phyloP scores from a whole-genome alignment of 768 basidiomycete genomes.

The Trichaptum fuscoviolaceum region DNA sequence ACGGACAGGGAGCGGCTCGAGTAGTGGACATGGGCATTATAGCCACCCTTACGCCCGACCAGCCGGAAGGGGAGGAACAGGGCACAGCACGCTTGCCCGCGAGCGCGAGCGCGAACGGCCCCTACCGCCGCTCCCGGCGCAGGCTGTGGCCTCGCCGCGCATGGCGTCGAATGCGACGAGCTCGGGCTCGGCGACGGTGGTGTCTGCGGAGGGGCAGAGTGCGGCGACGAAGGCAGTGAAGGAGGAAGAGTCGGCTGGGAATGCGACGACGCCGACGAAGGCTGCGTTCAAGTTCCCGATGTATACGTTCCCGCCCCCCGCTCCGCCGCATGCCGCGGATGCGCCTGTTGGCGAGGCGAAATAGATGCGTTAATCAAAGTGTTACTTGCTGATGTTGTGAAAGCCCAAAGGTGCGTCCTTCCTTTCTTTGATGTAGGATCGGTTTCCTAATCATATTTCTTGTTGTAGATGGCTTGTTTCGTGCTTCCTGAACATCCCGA shows the following conservation, averaged over 20 bases:
- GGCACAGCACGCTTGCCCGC: neutral
- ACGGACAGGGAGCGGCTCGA: neutral
- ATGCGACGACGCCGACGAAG: neutral
- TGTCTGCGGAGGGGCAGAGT: neutral
- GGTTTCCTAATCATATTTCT: neutral
- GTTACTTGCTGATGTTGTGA: neutral
- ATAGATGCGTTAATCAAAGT: neutral
- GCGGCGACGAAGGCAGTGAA: neutral
- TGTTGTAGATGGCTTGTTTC: neutral
- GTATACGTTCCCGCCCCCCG: neutral
- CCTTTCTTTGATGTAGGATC: neutral
- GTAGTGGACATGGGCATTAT: neutral
- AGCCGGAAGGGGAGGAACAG: neutral
- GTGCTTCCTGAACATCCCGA: neutral
- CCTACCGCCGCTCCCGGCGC: neutral
- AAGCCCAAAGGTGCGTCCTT: neutral
- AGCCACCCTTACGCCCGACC: neutral
- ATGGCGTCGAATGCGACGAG: neutral
- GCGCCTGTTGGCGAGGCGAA: neutral
- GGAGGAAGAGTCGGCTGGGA: neutral
- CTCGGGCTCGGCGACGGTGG: neutral
- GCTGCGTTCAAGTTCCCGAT: neutral
- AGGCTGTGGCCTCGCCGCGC: neutral
- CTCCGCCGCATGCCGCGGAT: neutral
- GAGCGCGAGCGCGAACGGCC: neutral